Evolutionary conservation across 1,284 basidiomycete species (phyloP).

Genomic region (Porodaedalea pini): DNA sequence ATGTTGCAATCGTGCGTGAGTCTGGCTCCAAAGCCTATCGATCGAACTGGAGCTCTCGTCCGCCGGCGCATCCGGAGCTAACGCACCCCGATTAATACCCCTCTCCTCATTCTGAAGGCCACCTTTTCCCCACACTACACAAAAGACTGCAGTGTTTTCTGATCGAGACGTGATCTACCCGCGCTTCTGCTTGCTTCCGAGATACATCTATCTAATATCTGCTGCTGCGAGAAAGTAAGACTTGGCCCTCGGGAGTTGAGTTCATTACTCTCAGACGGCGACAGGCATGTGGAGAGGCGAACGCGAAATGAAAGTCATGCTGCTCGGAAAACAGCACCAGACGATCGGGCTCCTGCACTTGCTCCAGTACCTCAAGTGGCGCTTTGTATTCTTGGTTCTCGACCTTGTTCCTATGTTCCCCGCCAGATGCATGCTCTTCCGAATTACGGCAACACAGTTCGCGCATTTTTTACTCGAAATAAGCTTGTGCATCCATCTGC

Average conservation of each 20-base stretch:
- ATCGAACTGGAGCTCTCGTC: conserved; percentile 4
- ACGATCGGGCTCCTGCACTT: not conserved
- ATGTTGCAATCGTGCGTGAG: not conserved
- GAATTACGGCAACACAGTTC: not conserved
- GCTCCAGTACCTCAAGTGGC: not conserved
- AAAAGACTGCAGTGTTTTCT: not conserved
- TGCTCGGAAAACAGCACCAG: not conserved
- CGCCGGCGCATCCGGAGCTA: not conserved
- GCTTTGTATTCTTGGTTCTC: not conserved
- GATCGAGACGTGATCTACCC: not conserved
- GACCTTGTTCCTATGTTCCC: too few species aligned
- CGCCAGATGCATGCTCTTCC: too few species aligned
- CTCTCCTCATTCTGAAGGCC: not conserved
- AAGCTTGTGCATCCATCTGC: too few species aligned
- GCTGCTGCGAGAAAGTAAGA: not conserved
- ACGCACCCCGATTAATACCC: not conserved
- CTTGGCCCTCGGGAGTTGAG: not conserved
- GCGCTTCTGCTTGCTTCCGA: too few species aligned
- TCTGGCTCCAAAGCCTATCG: conserved; percentile 3
- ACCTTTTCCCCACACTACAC: conserved; percentile 4
- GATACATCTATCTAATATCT: conserved; percentile 1
- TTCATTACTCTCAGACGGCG: not conserved
- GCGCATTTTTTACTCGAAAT: too few species aligned
- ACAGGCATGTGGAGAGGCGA: not conserved
- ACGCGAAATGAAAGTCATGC: not conserved